phyloP scores from a whole-genome alignment of 106 monocot species.

The Allium fistulosum region DNA sequence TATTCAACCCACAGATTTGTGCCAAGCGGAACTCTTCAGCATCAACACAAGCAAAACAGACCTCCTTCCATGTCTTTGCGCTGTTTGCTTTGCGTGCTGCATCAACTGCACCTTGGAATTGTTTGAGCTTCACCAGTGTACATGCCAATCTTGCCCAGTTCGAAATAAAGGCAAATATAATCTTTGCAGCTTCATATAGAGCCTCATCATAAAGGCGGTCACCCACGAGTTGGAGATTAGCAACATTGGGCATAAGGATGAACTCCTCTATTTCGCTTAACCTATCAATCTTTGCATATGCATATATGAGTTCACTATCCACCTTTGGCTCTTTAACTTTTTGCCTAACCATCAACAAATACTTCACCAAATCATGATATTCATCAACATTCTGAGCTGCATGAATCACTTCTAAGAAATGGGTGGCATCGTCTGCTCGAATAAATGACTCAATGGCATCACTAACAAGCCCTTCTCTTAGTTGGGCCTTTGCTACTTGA shows the following conservation, averaged over 20 bases:
- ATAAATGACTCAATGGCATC: slow-evolving; percentile 99
- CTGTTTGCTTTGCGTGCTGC: slow-evolving; percentile 99
- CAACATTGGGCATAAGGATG: slow-evolving; percentile 98
- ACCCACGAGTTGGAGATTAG: slow-evolving; percentile 96
- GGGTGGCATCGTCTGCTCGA: slow-evolving; percentile 90
- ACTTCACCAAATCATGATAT: slow-evolving; percentile 88
- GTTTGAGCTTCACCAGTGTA: slow-evolving; percentile 82
- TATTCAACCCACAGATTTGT: slow-evolving; percentile 91
- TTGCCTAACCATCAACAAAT: slow-evolving; percentile 92
- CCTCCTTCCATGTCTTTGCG: slow-evolving; percentile 98
- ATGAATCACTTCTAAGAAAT: slow-evolving; percentile 84
- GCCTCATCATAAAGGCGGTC: slow-evolving; percentile 86
- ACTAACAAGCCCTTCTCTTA: slow-evolving; percentile 87
- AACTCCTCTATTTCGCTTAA: slow-evolving; percentile 93
- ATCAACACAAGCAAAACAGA: slow-evolving; percentile 98
- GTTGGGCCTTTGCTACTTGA: slow-evolving; percentile 92
- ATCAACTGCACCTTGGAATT: slow-evolving; percentile 99
- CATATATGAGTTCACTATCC: slow-evolving; percentile 91
- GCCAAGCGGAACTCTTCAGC: slow-evolving; percentile 97
- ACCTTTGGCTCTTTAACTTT: slow-evolving; percentile 89
- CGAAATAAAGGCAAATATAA: slow-evolving; percentile 97
- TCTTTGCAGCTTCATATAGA: slow-evolving; percentile 96
- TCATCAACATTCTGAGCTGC: slow-evolving; percentile 87
- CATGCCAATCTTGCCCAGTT: slow-evolving; percentile 95
- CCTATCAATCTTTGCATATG: slow-evolving; percentile 95